These are phyloP conservation scores for Chytriomyces sp. DNA, from an alignment of 192 early-diverging fungal genomes.

Conservation along the genomic window DNA sequence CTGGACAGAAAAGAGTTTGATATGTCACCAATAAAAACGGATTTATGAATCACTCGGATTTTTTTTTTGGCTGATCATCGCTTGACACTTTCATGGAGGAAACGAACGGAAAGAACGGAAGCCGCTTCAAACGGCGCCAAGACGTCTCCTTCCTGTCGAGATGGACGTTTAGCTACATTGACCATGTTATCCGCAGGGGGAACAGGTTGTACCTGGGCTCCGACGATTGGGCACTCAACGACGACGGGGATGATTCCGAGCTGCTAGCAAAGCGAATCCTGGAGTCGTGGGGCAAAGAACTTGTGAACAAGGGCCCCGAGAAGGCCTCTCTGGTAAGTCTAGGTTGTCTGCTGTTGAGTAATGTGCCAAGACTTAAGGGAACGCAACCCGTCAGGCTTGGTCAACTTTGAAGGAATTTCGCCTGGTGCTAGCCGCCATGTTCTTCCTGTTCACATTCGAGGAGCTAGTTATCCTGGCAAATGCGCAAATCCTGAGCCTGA, in stretches of 20 bases:
- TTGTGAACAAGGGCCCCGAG: slow-evolving; percentile 38
- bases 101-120: too few species aligned
- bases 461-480: neutral
- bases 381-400: slow-evolving; percentile 22
- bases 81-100: too few species aligned
- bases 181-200: slow-evolving; percentile 45
- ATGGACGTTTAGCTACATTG: slow-evolving; percentile 45
- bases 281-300: neutral
- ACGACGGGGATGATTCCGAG: slow-evolving; percentile 15
- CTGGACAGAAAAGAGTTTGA: too few species aligned
- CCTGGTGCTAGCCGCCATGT: neutral
- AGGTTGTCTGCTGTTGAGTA: slow-evolving; percentile 39
- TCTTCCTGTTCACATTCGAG: slow-evolving; percentile 2
- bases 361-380: slow-evolving; percentile 6
- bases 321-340: slow-evolving; percentile 19
- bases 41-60: too few species aligned
- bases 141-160: slow-evolving; percentile 17
- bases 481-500: slow-evolving; percentile 6
- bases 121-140: slow-evolving; percentile 16
- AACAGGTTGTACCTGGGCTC: slow-evolving; percentile 24
- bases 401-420: slow-evolving; percentile 10
- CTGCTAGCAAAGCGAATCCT: neutral
- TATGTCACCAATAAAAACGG: too few species aligned
- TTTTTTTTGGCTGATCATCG: too few species aligned
- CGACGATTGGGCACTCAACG: slow-evolving; percentile 41